Base-by-base conservation (phyloP, 148 eudicot species). In the Heliamphora exappendiculata region DNA sequence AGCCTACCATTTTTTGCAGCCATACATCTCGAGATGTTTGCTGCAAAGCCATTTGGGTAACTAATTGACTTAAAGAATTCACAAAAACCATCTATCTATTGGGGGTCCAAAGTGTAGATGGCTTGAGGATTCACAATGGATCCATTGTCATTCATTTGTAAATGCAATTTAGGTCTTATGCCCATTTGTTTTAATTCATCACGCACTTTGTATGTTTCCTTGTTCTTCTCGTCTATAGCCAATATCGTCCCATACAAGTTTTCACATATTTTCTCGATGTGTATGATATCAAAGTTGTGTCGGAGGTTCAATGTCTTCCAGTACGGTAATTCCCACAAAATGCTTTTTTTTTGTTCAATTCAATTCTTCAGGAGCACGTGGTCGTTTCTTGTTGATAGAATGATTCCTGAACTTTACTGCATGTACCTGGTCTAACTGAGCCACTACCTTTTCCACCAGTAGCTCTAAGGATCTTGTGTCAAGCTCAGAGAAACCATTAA, bases 11-110 rank as follows among this genome's bases (percentile, higher is more conserved):
- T 72, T 3, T 60, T 37, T 2, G 45, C 3, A 13, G 69, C 29
- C 3, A 78, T 78, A 78, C 84, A 75, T n/a, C 79, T 31, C 1
- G 79, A 22, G 7, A 84, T 76, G 37, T 81, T 84, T 20, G 83
- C 75, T 28, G 78, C 71, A 75, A 65, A 84, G 2, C 68, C 77
- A 75, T 84, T 74, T 2, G 78, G 76, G 39, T 66, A 62, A 2
- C 37, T 67, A 39, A 76, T 34, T 1, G n/a, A 36, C n/a, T 76
- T 58, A 5, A 82, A 36, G 19, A 64, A 75, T 1, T 57, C 28
- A 39, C 36, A 78, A 7, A 80, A 31, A 12, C 26, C 3, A 10
- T 64, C 42, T 57, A 45, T 36, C 31, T 80, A 70, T 6, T 3
- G 49, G 3, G 31, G 1, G 0, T 67, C 55, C 19, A 83, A 41